These are phyloP conservation scores for Mucor lusitanicus DNA, from an alignment of 371 early-diverging fungal species.

Conservation along the genomic window DNA sequence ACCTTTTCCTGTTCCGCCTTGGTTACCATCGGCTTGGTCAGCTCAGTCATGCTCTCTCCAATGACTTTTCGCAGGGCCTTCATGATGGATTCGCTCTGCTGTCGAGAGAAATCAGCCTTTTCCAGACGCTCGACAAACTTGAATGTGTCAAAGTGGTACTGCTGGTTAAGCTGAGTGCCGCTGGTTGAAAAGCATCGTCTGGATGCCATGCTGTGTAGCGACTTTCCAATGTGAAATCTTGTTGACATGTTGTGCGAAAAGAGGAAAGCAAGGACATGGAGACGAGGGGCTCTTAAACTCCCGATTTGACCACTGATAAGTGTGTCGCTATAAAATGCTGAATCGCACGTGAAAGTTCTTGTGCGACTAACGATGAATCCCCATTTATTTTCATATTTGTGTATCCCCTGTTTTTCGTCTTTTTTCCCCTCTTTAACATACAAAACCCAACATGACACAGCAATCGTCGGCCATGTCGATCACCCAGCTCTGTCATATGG, in stretches of 20 bases:
- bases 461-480: constrained; percentile 38
- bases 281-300: not conserved
- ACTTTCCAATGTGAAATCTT: not conserved
- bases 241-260: not conserved
- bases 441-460: constrained; percentile 4
- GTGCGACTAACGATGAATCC: not conserved
- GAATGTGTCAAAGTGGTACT: constrained; percentile 73
- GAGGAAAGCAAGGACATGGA: not conserved
- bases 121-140: constrained; percentile 77
- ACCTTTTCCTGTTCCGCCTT: constrained; percentile 86
- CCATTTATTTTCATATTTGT: constrained; percentile 3
- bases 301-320: not conserved
- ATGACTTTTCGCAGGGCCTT: constrained; percentile 72
- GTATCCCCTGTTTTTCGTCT: not conserved
- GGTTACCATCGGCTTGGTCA: constrained; percentile 71
- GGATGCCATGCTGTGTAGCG: not conserved
- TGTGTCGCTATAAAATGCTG: not conserved
- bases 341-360: not conserved
- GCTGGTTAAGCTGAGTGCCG: not conserved
- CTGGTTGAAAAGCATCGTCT: not conserved
- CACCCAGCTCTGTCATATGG: constrained; percentile 26
- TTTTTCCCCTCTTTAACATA: constrained; percentile 4
- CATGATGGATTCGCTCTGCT: constrained; percentile 86
- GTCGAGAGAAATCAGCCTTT: constrained; percentile 69
- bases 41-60: constrained; percentile 63